These are phyloP conservation scores for Coemansia umbellata DNA, from an alignment of 192 early-diverging fungal species.

Conservation along the genomic window DNA sequence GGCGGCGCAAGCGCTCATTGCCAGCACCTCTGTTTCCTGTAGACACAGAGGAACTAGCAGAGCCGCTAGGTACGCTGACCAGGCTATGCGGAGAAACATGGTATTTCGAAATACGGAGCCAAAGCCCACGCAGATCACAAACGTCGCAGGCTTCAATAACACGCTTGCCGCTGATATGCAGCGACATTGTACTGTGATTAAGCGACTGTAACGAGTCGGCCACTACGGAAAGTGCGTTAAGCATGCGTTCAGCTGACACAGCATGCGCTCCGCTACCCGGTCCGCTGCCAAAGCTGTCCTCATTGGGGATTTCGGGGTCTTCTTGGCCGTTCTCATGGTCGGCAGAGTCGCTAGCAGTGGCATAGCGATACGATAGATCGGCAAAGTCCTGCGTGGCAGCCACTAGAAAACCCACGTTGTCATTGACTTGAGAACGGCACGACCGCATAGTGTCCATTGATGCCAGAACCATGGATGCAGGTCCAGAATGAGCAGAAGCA, in stretches of 20 bases:
- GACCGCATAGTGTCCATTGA: conserved; percentile 30
- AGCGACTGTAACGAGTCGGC: conserved; percentile 36
- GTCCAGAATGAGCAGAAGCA: conserved; percentile 21
- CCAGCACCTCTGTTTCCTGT: too few species aligned
- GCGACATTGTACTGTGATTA: conserved; percentile 48
- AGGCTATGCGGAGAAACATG: conserved; percentile 30
- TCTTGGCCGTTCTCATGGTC: conserved; percentile 20
- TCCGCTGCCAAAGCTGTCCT: neutral
- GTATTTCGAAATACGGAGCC: conserved; percentile 41
- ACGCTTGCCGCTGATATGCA: conserved; percentile 49
- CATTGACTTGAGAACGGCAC: conserved; percentile 32
- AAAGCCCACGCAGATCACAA: conserved; percentile 48
- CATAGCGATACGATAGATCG: conserved; percentile 19
- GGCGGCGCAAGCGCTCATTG: conserved; percentile 6
- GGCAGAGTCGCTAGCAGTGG: neutral
- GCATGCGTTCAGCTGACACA: conserved; percentile 16
- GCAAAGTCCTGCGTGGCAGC: conserved; percentile 49
- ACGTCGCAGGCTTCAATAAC: conserved; percentile 50
- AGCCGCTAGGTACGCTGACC: conserved; percentile 43
- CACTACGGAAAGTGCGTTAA: conserved; percentile 19
- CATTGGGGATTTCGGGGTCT: conserved; percentile 31
- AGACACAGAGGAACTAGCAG: neutral
- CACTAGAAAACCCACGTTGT: conserved; percentile 41
- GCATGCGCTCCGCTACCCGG: neutral
- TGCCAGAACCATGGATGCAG: conserved; percentile 16